These are phyloP conservation scores for Secale cereale DNA, from an alignment of 176 grass and related monocot genomes.

Conservation along the genomic window DNA sequence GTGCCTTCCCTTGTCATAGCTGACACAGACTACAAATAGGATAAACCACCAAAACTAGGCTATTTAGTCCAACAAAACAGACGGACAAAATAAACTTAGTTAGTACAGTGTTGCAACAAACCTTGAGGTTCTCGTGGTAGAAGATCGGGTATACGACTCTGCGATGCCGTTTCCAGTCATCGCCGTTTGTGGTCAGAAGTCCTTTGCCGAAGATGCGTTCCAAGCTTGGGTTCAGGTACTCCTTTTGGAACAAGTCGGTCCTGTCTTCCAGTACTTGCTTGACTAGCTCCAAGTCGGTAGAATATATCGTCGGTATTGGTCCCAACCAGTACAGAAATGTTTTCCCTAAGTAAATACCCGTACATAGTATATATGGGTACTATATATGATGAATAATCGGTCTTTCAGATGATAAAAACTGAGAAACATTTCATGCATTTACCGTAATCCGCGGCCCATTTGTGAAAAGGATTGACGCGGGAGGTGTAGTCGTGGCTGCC, in stretches of 20 bases:
- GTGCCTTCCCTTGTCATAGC: conserved; percentile 27
- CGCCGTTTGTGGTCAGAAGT: conserved; percentile 20
- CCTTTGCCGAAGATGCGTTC: conserved; percentile 36
- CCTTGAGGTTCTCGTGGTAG: conserved; percentile 60
- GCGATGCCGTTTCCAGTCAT: conserved; percentile 50
- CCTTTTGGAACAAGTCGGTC: conserved; percentile 36
- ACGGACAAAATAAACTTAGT: neutral
- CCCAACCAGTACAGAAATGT: conserved; percentile 57
- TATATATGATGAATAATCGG: neutral
- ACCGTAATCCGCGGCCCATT: conserved; percentile 46
- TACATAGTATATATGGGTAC: too few species aligned
- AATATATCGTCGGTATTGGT: conserved; percentile 24
- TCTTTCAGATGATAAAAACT: neutral
- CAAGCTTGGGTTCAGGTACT: conserved; percentile 23
- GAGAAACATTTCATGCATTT: neutral
- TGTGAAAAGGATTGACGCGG: conserved; percentile 20
- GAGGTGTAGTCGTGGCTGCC: conserved; percentile 37
- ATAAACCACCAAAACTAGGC: neutral
- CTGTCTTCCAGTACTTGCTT: conserved; percentile 56
- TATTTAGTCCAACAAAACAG: neutral
- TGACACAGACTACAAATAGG: conserved; percentile 1
- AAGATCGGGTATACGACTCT: conserved; percentile 50
- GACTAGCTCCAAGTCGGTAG: conserved; percentile 30
- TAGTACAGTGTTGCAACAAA: neutral
- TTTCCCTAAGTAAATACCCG: conserved; percentile 9